Percentiles rank a stretch among this genome's conserved stretches.
These are phyloP conservation scores for Gossypium davidsonii DNA, from an alignment of 441 rosid genomes.

Conservation along the genomic window DNA sequence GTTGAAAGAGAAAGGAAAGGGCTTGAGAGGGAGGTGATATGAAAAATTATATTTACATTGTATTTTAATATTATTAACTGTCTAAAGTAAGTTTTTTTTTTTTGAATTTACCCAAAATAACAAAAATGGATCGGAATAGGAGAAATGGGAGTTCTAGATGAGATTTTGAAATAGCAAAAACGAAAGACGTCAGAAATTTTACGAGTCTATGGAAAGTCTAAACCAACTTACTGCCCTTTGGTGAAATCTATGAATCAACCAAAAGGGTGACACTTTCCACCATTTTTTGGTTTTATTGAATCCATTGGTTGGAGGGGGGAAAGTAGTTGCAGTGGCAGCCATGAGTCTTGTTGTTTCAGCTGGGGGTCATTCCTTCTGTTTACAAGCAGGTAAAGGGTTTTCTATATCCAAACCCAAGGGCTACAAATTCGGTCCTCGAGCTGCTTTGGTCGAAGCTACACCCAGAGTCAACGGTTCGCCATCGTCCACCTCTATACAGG, in stretches of 20 bases:
- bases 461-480: conserved; percentile 25
- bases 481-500: conserved; percentile 19
- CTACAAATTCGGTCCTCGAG: conserved; percentile 17
- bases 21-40: too few species aligned
- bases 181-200: background rate
- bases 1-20: too few species aligned
- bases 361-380: background rate
- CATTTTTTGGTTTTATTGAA: too few species aligned
- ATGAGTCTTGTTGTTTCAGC: conserved; percentile 15
- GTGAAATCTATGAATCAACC: background rate
- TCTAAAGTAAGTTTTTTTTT: too few species aligned
- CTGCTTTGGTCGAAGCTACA: conserved; percentile 48
- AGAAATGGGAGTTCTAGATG: too few species aligned
- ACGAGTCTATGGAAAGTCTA: background rate
- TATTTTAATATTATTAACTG: too few species aligned
- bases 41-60: too few species aligned
- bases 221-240: too few species aligned
- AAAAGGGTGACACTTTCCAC: background rate
- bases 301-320: background rate
- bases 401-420: background rate
- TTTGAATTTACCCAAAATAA: too few species aligned
- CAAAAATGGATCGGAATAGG: too few species aligned
- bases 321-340: background rate
- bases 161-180: too few species aligned
- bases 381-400: background rate